Evolutionary conservation across 306 rosid species (phyloP).

Genomic region (Castanea mollissima): DNA sequence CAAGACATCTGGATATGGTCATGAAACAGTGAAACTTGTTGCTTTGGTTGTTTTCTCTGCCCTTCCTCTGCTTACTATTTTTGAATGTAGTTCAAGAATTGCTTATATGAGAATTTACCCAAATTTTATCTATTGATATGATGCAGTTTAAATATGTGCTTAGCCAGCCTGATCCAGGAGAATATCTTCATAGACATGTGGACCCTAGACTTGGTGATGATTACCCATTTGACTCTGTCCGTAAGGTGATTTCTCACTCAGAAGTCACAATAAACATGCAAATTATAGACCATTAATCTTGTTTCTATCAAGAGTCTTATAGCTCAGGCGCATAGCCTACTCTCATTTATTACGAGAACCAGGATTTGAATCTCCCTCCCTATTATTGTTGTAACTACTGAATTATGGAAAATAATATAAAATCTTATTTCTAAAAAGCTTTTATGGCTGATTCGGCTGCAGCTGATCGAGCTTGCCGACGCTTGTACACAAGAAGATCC

Average conservation of each 20-base stretch:
- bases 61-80: not conserved
- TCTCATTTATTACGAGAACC: too few species aligned
- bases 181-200: conserved; percentile 46
- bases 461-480: conserved; percentile 63
- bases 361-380: too few species aligned
- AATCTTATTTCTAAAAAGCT: not conserved
- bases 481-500: conserved; percentile 75
- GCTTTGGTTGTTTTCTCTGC: conserved; percentile 46
- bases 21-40: conserved; percentile 58
- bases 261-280: not conserved
- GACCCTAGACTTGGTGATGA: conserved; percentile 48
- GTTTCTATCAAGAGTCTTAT: too few species aligned
- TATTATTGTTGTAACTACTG: too few species aligned
- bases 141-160: conserved; percentile 64
- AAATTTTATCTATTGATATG: conserved; percentile 2
- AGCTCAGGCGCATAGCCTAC: too few species aligned
- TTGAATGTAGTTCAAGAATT: not conserved
- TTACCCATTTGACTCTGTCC: conserved; percentile 48
- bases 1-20: conserved; percentile 39
- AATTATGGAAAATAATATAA: too few species aligned
- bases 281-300: not conserved
- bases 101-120: not conserved
- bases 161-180: conserved; percentile 39
- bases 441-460: conserved; percentile 13
- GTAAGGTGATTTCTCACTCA: conserved; percentile 39